phyloP scores from a whole-genome alignment of 495 filamentous ascomycete genomes.

The Neurospora terricola region DNA sequence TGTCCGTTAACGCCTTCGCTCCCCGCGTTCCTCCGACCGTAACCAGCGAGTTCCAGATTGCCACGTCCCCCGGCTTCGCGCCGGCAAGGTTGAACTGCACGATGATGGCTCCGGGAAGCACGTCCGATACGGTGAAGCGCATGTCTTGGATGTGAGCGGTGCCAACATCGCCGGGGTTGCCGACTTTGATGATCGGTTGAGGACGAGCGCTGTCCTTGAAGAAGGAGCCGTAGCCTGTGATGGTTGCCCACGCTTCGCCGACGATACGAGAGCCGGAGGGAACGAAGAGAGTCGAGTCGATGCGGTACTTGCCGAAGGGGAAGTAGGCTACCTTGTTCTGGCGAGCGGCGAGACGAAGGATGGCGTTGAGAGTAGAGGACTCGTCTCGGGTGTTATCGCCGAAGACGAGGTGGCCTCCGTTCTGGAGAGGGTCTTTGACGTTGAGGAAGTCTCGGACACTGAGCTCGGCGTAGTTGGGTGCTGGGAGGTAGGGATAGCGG shows the following conservation, averaged over 20 bases:
- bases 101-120: slow-evolving; percentile 37
- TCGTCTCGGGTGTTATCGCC: slow-evolving; percentile 32
- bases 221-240: slow-evolving; percentile 35
- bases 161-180: slow-evolving; percentile 47
- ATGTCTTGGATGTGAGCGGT: slow-evolving; percentile 49
- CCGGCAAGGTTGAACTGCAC: slow-evolving; percentile 52
- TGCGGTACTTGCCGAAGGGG: slow-evolving; percentile 39
- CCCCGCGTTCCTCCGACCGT: slow-evolving; percentile 51
- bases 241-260: slow-evolving; percentile 40
- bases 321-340: slow-evolving; percentile 35
- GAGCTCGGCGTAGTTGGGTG: slow-evolving; percentile 29
- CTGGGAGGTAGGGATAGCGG: slow-evolving; percentile 21
- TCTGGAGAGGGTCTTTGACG: slow-evolving; percentile 32
- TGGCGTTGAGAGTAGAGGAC: slow-evolving; percentile 26
- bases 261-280: slow-evolving; percentile 44
- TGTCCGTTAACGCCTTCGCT: slow-evolving; percentile 23
- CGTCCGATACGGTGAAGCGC: slow-evolving; percentile 37
- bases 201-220: slow-evolving; percentile 44
- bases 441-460: slow-evolving; percentile 31
- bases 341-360: slow-evolving; percentile 24
- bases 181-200: slow-evolving; percentile 48
- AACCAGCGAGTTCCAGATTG: slow-evolving; percentile 50
- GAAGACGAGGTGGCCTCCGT: slow-evolving; percentile 26
- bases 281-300: slow-evolving; percentile 40
- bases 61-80: slow-evolving; percentile 43